phyloP scores from a whole-genome alignment of 176 grass and related monocot species.

The Cocos nucifera region DNA sequence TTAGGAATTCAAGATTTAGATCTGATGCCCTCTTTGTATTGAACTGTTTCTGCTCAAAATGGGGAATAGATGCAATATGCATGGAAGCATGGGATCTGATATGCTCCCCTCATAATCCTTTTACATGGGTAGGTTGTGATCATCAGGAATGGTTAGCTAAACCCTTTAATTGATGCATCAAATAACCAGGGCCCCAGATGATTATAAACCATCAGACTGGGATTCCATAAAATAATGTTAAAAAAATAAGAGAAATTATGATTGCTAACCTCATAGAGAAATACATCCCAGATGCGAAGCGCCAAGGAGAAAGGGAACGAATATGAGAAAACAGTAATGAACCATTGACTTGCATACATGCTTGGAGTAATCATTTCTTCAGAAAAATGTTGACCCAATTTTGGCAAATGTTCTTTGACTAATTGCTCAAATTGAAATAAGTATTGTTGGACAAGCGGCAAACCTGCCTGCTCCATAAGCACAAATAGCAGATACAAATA shows the following conservation, averaged over 20 bases:
- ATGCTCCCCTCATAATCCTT: no score
- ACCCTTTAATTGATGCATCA: no score
- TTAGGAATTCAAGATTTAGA: no score
- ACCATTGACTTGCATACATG: conserved; percentile 99
- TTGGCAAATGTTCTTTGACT: conserved; percentile 70
- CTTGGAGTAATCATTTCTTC: conserved; percentile 94
- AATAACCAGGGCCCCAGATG: no score
- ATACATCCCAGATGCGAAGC: conserved; percentile 94
- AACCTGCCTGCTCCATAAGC: conserved; percentile 53
- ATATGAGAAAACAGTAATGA: conserved; percentile 95
- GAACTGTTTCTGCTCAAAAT: no score
- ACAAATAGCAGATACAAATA: conserved; percentile 14
- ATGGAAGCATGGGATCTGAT: no score
- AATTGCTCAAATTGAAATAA: conserved; percentile 79
- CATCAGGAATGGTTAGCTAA: no score
- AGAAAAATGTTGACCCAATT: conserved; percentile 79
- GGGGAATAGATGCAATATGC: no score
- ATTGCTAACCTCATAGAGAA: conserved; percentile 82
- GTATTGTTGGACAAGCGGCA: conserved; percentile 86
- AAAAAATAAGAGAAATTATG: conserved; percentile 1
- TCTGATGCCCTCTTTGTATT: no score
- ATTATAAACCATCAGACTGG: no score
- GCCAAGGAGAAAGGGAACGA: conserved; percentile 81
- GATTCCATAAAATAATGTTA: no score
- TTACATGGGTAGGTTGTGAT: no score